Evolutionary conservation across 2,329 filamentous ascomycete species (phyloP), one percentile per base, ranked within the genome.

Genomic region (Metarhizium brunneum): DNA sequence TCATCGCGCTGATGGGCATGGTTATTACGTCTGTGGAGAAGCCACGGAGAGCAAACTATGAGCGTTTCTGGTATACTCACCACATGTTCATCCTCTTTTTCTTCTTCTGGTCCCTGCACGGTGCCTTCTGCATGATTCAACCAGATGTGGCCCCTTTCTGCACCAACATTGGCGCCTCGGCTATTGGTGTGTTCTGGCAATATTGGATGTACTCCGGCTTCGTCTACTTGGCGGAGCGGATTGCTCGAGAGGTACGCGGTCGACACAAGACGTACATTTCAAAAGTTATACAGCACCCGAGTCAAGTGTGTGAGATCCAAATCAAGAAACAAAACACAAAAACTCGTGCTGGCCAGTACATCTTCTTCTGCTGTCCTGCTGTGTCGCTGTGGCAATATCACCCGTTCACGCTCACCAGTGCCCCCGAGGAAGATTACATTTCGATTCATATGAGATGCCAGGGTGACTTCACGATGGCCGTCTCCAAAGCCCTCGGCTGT

Each of bases 31-130:
- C 88, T 8, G 76, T 88, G 14, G 88, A 92, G 73, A 89, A 88
- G 75, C 83, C 84, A 10, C 81, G 88, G 52, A 83, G 88, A 54
- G 86, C 86, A 58, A 92, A 94, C 74, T 92, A 90, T 69, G 89
- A 92, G 70, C 86, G 88, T 30, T 95, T 94, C 77, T 95, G 90
- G 89, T 92, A 91, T 70, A 90, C 87, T 2, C 89, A 95, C 72
- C 90, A 94, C 74, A 81, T 94, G 69, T 94, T 94, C 69, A 83
- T 92, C 71, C 66, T 92, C 60, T 94, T 94, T 79, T 94, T 94
- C 76, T 77, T 92, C 63, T 92, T 94, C 78, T 94, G 89, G 88
- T 85, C 88, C n/a, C 81, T 92, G 64, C 90, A 95, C 71, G 90
- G 89, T 57, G 87, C 87, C 30, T 94, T 91, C 75, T 92, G 90